Percentiles rank a stretch among this genome's conserved stretches.
phyloP scores from a whole-genome alignment of 2,329 filamentous ascomycete species.

The Cryphonectria japonica region DNA sequence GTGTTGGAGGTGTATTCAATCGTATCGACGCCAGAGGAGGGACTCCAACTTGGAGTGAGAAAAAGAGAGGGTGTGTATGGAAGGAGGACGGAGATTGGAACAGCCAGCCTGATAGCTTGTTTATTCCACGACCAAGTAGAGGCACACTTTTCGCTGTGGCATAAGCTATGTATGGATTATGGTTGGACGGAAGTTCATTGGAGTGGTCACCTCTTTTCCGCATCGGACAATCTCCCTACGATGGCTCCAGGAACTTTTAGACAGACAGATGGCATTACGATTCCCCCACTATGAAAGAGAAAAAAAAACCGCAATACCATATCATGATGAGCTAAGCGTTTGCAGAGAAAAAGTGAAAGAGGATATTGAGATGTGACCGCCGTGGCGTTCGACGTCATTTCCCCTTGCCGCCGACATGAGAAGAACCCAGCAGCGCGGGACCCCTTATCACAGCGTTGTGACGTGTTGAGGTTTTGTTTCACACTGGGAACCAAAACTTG shows the following conservation, averaged over 20 bases:
- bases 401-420: constrained; percentile 19
- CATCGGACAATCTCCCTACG: not conserved
- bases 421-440: constrained; percentile 8
- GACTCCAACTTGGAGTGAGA: not conserved
- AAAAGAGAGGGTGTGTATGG: no score
- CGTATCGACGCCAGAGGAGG: not conserved
- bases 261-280: constrained; percentile 22
- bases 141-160: not conserved
- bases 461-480: constrained; percentile 13
- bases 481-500: not conserved
- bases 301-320: constrained; percentile 15
- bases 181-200: not conserved
- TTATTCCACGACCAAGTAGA: not conserved
- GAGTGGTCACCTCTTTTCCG: not conserved
- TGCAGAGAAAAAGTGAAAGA: not conserved
- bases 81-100: not conserved
- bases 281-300: constrained; percentile 14
- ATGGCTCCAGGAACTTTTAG: constrained; percentile 13
- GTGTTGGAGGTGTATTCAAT: not conserved
- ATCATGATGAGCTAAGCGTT: not conserved
- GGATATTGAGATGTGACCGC: not conserved
- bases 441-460: constrained; percentile 20
- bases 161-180: not conserved
- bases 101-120: not conserved
- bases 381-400: constrained; percentile 7